phyloP scores from a whole-genome alignment of 78 protist species.

The Dictyostelium discoideum region dicty_2.7 NC_007091.3:1234501-1235000 shows the following conservation, averaged over 20 bases:
- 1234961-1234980: too few relatives aligned
- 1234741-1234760: background rate
- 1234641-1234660: slow-evolving; percentile 68
- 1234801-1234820: background rate
- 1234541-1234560: slow-evolving; percentile 11
- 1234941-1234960: too few relatives aligned
- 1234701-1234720: slow-evolving; percentile 41
- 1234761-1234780: background rate
- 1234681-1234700: slow-evolving; percentile 8
- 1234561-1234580: slow-evolving; percentile 38
- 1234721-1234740: slow-evolving; percentile 39
- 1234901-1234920: too few relatives aligned
- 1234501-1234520: background rate
- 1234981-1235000: too few relatives aligned
- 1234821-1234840: background rate
- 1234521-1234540: slow-evolving; percentile 55
- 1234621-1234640: slow-evolving; percentile 35
- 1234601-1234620: background rate
- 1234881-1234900: background rate
- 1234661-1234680: slow-evolving; percentile 24
- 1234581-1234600: slow-evolving; percentile 55
- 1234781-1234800: background rate
- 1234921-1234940: too few relatives aligned
- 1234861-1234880: background rate
- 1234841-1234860: background rate